These are phyloP conservation scores for Clitocybe nebularis DNA, from an alignment of 1,284 basidiomycete genomes.

Conservation along the genomic window DNA sequence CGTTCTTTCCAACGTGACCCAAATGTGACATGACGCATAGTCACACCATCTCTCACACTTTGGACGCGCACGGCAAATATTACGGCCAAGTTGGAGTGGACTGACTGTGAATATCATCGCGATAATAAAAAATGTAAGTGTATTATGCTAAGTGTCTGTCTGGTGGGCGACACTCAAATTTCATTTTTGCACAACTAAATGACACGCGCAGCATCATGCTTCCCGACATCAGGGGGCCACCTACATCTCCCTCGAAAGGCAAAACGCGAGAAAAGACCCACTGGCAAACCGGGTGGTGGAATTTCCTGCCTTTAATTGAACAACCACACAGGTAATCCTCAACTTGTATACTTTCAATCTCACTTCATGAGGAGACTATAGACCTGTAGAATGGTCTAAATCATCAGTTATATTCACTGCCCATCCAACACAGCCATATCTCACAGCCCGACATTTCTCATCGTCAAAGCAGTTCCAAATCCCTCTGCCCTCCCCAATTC, in stretches of 20 bases:
- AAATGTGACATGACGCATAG: no score
- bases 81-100: no score
- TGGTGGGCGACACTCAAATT: no score
- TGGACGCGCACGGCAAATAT: no score
- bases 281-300: conserved; percentile 72
- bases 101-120: no score
- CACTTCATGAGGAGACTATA: conserved; percentile 23
- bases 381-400: conserved; percentile 67
- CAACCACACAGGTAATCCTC: conserved; percentile 44
- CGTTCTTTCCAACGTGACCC: no score
- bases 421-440: conserved; percentile 53
- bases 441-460: conserved; percentile 65
- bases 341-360: background rate
- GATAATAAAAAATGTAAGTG: no score
- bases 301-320: conserved; percentile 58
- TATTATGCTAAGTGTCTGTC: no score
- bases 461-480: conserved; percentile 61
- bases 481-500: conserved; percentile 46
- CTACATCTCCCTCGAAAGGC: conserved; percentile 46
- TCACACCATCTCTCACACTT: no score
- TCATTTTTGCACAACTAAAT: background rate
- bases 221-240: conserved; percentile 23
- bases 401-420: conserved; percentile 66
- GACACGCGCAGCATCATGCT: conserved; percentile 17
- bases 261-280: conserved; percentile 51